Evolutionary conservation across 306 rosid genomes (phyloP).

Genomic region (Citrullus amarus): DNA sequence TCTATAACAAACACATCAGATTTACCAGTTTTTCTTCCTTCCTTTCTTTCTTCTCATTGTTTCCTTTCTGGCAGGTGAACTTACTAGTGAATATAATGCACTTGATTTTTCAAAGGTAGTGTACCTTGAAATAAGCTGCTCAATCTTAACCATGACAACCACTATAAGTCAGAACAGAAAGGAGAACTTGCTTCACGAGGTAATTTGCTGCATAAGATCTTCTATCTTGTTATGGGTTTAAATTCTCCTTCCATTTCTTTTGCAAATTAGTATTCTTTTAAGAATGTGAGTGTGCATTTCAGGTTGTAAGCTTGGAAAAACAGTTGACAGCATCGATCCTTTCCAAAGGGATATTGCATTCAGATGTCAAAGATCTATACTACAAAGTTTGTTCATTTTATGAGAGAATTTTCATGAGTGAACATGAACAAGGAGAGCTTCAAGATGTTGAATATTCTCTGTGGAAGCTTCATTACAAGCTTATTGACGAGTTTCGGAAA

Average conservation of each 20-base stretch:
- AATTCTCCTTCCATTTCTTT: not conserved
- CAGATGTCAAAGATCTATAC: slow-evolving; percentile 54
- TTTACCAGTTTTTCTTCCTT: not conserved
- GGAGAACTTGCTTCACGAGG: not conserved
- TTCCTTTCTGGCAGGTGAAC: slow-evolving; percentile 1
- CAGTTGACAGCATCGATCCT: slow-evolving; percentile 61
- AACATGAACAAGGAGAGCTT: slow-evolving; percentile 39
- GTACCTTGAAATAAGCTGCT: not conserved
- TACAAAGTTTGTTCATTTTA: slow-evolving; percentile 47
- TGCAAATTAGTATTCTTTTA: not conserved
- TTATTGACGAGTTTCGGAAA: slow-evolving; percentile 84
- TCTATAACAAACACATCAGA: not conserved
- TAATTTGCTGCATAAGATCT: not conserved
- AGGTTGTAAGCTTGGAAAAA: slow-evolving; percentile 60
- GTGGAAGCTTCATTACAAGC: slow-evolving; percentile 97
- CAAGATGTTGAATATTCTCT: slow-evolving; percentile 86
- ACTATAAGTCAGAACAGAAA: not conserved
- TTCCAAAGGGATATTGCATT: slow-evolving; percentile 55
- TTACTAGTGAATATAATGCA: not conserved
- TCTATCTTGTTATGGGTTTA: not conserved
- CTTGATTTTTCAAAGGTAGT: not conserved
- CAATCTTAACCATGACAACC: not conserved
- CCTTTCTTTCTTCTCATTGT: not conserved
- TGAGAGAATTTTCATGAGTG: slow-evolving; percentile 44
- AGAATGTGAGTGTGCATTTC: not conserved